Evolutionary conservation across 208 protist species (phyloP).

Genomic region (Eutreptiella sp.): DNA sequence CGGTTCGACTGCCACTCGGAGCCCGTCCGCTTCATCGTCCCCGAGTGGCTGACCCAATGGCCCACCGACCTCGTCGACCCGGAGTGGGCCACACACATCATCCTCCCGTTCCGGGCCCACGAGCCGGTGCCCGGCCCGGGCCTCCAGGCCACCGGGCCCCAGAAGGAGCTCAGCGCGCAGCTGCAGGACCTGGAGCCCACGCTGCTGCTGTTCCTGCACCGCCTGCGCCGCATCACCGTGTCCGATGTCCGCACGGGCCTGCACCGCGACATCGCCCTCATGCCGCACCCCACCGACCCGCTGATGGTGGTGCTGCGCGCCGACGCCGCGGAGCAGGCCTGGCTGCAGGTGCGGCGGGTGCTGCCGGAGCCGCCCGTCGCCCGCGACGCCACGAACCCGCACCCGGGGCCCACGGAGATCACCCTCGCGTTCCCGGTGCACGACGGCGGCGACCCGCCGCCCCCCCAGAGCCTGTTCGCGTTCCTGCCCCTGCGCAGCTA

Average conservation of each 20-base stretch:
- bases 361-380: no score
- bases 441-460: not conserved
- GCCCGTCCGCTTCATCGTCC: constrained; percentile 39
- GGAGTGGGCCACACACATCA: constrained; percentile 17
- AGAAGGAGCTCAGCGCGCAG: constrained; percentile 9
- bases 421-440: constrained; percentile 29
- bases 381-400: no score
- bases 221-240: constrained; percentile 13
- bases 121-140: no score
- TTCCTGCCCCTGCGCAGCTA: constrained; percentile 33
- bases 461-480: constrained; percentile 30
- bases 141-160: constrained; percentile 20
- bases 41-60: constrained; percentile 12
- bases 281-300: no score
- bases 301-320: no score
- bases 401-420: constrained; percentile 24
- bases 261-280: constrained; percentile 3
- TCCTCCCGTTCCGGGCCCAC: constrained; percentile 23
- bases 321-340: no score
- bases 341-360: no score
- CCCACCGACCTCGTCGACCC: no score
- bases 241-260: not conserved
- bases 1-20: constrained; percentile 28
- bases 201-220: constrained; percentile 6
- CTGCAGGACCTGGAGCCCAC: constrained; percentile 22